Evolutionary conservation across 176 grass and related monocot species (phyloP), one percentile per base, ranked within the genome.

Genomic region (Oryza coarctata): DNA sequence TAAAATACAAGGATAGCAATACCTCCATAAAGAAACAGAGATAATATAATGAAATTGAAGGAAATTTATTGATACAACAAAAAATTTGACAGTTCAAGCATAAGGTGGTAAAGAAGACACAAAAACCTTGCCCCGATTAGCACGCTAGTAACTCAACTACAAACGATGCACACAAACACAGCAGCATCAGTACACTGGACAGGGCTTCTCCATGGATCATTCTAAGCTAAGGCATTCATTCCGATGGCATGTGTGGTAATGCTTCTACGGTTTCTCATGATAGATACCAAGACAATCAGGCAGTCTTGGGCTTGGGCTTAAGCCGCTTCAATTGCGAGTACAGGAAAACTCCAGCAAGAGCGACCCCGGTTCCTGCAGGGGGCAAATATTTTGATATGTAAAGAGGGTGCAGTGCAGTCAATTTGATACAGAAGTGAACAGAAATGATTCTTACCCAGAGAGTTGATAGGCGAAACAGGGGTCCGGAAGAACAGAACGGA

Each of bases 401-500:
- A 83, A 80, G 20, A 7, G 47, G 49, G 49, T 11, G 38, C 38
- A 9, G 8, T 55, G 50, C 50, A 55, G 20, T 7, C 6, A n/a
- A 60, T 23, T 28, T 10, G 75, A 52, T 13, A 70, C 41, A 70
- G 44, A 6, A 17, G 52, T 4, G 0, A 66, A 79, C 39, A 31
- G 3, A 36, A 71, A 30, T 7, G 23, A 23, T n/a, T 70, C 77
- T 70, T 74, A 99, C 97, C 93, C 1, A 94, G 84, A 45, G 97
- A 88, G 70, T 96, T 99, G 81, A 96, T 81, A 11, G 89, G 93
- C 57, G 97, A 99, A 90, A 99, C 93, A 25, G 91, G 93, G 52
- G 91, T 92, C 70, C 84, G 88, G 90, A 99, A 99, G 82, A 99
- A 99, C 61, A 99, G 83, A 80, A 99, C 97, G 0, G 91, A 99